Base-by-base conservation (phyloP, 495 filamentous ascomycete genomes). In the Penicillium pulvis region DNA sequence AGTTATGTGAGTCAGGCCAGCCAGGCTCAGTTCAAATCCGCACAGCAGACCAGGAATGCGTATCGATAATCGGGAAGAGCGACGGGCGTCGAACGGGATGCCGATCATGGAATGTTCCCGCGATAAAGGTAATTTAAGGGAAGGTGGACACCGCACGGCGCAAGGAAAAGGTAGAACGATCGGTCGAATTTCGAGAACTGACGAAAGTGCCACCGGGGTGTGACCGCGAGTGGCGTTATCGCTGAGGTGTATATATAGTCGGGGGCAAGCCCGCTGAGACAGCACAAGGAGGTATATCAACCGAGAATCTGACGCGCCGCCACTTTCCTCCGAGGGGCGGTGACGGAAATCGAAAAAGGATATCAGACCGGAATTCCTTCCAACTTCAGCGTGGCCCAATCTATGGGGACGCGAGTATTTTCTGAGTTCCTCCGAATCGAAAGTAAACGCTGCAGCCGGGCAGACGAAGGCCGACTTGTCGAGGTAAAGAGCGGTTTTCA, bases 61-160 rank as follows among this genome's bases (percentile, higher is more conserved):
- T 51, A 53, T 26, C 35, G 33, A 56, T 41, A 41, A 56, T 64
- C 57, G 58, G 45, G 53, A 45, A 61, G 52, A 62, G 54, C 64
- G 66, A 66, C 66, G 56, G 68, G 65, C 61, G 71, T 72, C 67
- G 66, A 62, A 55, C 36, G 30, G 62, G 52, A 66, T 58, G 67
- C 63, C 62, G 66, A 74, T 65, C 74, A 77, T 77, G 67, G 58
- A 66, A 47, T 26, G 24, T 68, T 64, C 55, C 60, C 45, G 56
- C 55, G 56, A 52, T 55, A 45, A 59, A 63, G 58, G 41, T 53
- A 23, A 20, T 42, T 20, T 17, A 33, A 80, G 90, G 50, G 90
- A 94, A 43, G 36, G 81, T 90, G 94, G 8, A 9, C 19, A 53
- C 81, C 92, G 91, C 89, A 85, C 93, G 74, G 82, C 84, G 56